Evolutionary conservation across 306 rosid genomes (phyloP).

Genomic region (Citrullus mucosospermus): DNA sequence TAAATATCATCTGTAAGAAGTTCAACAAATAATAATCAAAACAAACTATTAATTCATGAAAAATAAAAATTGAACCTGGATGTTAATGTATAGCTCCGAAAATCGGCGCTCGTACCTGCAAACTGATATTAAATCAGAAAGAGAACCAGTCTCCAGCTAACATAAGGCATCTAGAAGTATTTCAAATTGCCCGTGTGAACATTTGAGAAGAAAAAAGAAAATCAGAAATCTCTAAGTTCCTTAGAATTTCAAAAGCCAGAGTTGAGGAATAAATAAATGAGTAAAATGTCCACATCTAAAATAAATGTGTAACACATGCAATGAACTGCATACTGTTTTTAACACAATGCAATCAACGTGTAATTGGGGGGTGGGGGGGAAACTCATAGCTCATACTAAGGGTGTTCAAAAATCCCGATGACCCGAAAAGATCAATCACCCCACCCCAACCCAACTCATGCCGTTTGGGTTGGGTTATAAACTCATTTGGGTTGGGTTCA

Average conservation of each 20-base stretch:
- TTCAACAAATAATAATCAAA: neutral
- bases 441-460: no score
- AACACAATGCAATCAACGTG: neutral
- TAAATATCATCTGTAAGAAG: neutral
- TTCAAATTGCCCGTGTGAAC: neutral
- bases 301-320: neutral
- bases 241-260: neutral
- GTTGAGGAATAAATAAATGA: neutral
- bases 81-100: slow-evolving; percentile 62
- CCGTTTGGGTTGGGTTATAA: no score
- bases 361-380: no score
- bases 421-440: no score
- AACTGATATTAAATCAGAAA: slow-evolving; percentile 10
- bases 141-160: neutral
- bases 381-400: no score
- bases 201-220: neutral
- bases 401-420: no score
- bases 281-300: neutral
- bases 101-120: slow-evolving; percentile 62
- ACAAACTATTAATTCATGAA: slow-evolving; percentile 5
- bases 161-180: neutral
- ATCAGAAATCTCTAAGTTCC: neutral
- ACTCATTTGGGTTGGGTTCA: no score
- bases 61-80: slow-evolving; percentile 36
- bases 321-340: neutral